phyloP scores from a whole-genome alignment of 1,284 basidiomycete genomes.

The Ustilago xerochloae region DNA sequence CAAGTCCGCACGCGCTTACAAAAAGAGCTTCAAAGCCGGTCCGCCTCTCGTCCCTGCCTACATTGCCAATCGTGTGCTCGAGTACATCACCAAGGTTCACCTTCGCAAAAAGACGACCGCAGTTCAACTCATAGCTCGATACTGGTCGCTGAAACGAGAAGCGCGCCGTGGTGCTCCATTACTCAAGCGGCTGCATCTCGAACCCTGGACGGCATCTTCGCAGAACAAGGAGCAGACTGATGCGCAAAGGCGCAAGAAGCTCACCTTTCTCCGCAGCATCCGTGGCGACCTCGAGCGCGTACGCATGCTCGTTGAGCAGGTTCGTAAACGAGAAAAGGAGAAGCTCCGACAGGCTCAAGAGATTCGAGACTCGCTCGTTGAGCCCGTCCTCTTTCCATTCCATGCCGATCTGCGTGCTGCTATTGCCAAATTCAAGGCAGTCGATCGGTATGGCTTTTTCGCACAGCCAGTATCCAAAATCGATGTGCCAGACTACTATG shows the following conservation, averaged over 20 bases:
- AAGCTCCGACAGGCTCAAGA: slow-evolving; percentile 81
- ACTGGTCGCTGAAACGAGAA: slow-evolving; percentile 97
- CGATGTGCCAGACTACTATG: slow-evolving; percentile 91
- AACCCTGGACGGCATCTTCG: slow-evolving; percentile 91
- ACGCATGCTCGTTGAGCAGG: slow-evolving; percentile 77
- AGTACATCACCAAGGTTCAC: slow-evolving; percentile 80
- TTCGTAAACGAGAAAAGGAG: slow-evolving; percentile 82
- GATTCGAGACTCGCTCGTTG: slow-evolving; percentile 77
- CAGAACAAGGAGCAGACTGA: slow-evolving; percentile 74
- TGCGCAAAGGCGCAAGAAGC: slow-evolving; percentile 78
- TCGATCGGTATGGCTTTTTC: slow-evolving; percentile 59
- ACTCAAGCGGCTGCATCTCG: slow-evolving; percentile 90
- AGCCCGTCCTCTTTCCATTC: slow-evolving; percentile 42
- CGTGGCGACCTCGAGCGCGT: slow-evolving; percentile 82
- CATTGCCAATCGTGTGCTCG: slow-evolving; percentile 77
- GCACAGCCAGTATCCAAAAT: slow-evolving; percentile 71
- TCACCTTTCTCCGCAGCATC: slow-evolving; percentile 75
- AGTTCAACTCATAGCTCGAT: slow-evolving; percentile 82
- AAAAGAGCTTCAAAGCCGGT: slow-evolving; percentile 72
- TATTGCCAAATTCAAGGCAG: slow-evolving; percentile 23
- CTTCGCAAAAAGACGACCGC: slow-evolving; percentile 83
- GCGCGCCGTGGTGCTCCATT: slow-evolving; percentile 90
- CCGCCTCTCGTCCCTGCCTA: slow-evolving; percentile 72
- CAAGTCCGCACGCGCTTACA: slow-evolving; percentile 72
- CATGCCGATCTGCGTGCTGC: slow-evolving; percentile 33